Conservation (phyloP, 768 basidiomycete genomes). For the Suillus brevipes region DNA sequence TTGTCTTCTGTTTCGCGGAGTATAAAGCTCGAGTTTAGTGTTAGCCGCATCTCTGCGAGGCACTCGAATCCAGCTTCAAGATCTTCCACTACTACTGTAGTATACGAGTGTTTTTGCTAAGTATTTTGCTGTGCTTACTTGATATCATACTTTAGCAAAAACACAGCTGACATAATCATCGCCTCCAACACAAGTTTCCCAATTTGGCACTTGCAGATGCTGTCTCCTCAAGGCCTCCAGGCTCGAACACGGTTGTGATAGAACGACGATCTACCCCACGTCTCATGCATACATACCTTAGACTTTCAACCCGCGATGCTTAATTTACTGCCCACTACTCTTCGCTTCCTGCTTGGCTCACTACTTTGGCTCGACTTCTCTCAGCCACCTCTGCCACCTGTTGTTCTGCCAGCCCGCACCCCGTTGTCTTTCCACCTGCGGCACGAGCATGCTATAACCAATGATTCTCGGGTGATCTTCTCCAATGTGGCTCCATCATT, state of each 20-base stretch:
- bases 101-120: no score
- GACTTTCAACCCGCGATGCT: slow-evolving; percentile 17
- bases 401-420: slow-evolving; percentile 28
- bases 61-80: not conserved
- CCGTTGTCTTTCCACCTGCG: slow-evolving; percentile 61
- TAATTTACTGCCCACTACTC: slow-evolving; percentile 37
- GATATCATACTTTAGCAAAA: no score
- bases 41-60: not conserved
- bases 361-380: slow-evolving; percentile 37
- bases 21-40: not conserved
- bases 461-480: slow-evolving; percentile 58
- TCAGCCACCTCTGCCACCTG: slow-evolving; percentile 17
- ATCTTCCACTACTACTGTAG: not conserved
- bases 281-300: slow-evolving; percentile 4
- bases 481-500: slow-evolving; percentile 38
- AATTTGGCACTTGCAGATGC: not conserved
- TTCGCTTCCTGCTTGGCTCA: slow-evolving; percentile 43
- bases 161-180: not conserved
- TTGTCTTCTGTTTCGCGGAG: not conserved
- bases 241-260: not conserved
- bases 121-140: no score
- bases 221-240: not conserved
- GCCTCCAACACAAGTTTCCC: not conserved
- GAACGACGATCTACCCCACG: not conserved
- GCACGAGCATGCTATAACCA: slow-evolving; percentile 60